Conservation (phyloP, 352 stramenopile genomes). For the Globisporangium heterothallicum region DNA sequence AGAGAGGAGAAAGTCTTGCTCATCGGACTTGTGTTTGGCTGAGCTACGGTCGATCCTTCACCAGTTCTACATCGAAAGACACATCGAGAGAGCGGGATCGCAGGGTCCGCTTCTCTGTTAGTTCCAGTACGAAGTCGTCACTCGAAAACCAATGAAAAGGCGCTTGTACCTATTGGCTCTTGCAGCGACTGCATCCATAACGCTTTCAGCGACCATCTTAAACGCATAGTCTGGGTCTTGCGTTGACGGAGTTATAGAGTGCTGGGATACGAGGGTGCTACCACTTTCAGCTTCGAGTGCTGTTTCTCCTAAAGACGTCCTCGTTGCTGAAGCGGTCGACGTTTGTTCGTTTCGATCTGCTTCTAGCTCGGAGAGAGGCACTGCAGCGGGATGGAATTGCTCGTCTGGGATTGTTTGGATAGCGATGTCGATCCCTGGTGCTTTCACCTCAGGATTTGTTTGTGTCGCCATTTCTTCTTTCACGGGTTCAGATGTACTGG, state of each 20-base stretch:
- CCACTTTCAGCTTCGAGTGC: background rate
- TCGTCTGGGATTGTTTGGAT: background rate
- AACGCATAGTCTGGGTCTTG: conserved; percentile 10
- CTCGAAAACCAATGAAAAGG: no score
- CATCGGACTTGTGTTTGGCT: background rate
- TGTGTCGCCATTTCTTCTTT: background rate
- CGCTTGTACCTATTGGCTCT: conserved; percentile 30
- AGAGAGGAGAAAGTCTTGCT: conserved; percentile 32
- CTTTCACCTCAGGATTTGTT: background rate
- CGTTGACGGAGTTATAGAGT: background rate
- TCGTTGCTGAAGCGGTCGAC: background rate
- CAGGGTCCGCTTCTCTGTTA: no score
- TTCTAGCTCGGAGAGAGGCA: background rate
- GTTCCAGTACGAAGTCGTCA: no score
- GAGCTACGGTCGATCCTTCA: background rate
- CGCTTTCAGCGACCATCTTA: conserved; percentile 8
- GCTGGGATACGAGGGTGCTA: background rate
- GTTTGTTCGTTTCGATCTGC: no score
- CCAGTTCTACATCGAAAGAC: background rate
- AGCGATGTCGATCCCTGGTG: background rate
- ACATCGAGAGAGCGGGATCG: background rate
- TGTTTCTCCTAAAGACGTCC: background rate
- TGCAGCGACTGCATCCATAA: conserved; percentile 19
- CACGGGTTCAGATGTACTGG: background rate
- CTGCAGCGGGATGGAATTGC: background rate